Percentiles rank a stretch among this genome's conserved stretches.
Evolutionary conservation across 2,329 filamentous ascomycete species (phyloP).

Genomic region (Xylariomycetidae sp.): DNA sequence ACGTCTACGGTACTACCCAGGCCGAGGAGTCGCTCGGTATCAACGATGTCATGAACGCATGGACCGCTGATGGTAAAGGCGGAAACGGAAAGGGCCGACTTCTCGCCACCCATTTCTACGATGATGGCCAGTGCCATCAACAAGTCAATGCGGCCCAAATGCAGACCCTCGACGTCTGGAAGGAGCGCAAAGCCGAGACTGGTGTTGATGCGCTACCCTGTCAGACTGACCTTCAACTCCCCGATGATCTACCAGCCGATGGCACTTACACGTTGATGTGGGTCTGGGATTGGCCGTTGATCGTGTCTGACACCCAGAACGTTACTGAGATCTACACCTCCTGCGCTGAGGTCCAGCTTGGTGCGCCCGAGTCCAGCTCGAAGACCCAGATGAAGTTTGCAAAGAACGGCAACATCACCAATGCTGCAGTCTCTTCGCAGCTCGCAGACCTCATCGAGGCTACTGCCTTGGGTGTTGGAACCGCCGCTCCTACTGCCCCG

Average conservation of each 20-base stretch:
- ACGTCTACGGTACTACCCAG: conserved; percentile 65
- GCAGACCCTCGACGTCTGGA: conserved; percentile 43
- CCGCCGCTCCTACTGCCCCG: conserved; percentile 16
- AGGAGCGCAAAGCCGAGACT: conserved; percentile 52
- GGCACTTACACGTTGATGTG: conserved; percentile 81
- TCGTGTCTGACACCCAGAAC: conserved; percentile 39
- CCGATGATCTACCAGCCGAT: conserved; percentile 56
- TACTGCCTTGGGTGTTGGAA: conserved; percentile 26
- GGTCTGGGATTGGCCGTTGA: conserved; percentile 90
- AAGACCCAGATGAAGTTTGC: conserved; percentile 36
- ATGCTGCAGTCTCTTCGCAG: conserved; percentile 37
- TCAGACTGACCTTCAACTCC: conserved; percentile 76
- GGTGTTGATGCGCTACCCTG: conserved; percentile 65
- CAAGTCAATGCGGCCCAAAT: conserved; percentile 30
- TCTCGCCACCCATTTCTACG: conserved; percentile 73
- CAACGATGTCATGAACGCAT: conserved; percentile 61
- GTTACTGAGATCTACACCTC: conserved; percentile 55
- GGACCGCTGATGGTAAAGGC: conserved; percentile 76
- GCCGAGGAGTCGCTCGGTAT: conserved; percentile 38
- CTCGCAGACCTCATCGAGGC: conserved; percentile 36
- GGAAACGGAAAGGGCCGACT: conserved; percentile 75
- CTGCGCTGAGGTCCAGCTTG: conserved; percentile 36
- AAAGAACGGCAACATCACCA: conserved; percentile 18
- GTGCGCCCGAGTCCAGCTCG: conserved; percentile 8
- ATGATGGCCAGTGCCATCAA: conserved; percentile 89